Evolutionary conservation across 2,329 filamentous ascomycete genomes (phyloP).

Genomic region (Colletotrichum siamense): DNA sequence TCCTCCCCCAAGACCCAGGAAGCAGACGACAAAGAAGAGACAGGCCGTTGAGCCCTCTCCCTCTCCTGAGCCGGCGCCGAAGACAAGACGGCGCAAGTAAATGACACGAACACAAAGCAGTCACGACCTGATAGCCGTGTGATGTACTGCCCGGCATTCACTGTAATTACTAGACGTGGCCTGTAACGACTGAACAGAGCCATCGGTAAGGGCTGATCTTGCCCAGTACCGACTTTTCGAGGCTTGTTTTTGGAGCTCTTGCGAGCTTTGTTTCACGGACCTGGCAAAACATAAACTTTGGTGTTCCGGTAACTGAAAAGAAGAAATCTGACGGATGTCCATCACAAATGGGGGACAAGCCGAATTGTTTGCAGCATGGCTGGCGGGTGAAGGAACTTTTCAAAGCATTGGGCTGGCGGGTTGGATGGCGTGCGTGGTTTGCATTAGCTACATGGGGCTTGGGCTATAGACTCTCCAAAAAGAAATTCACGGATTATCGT

Average conservation of each 20-base stretch:
- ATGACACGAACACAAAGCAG: background rate
- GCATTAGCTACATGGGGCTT: background rate
- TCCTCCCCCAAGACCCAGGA: conserved; percentile 54
- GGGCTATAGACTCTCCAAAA: conserved; percentile 13
- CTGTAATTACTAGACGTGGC: conserved; percentile 11
- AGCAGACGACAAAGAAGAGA: conserved; percentile 55
- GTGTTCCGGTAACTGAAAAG: background rate
- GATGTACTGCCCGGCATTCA: background rate
- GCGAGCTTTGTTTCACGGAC: background rate
- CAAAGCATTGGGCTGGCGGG: background rate
- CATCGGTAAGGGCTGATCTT: background rate
- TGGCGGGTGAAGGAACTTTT: background rate
- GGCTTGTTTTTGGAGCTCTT: background rate
- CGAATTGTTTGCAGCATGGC: background rate
- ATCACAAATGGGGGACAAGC: background rate
- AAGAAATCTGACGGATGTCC: background rate
- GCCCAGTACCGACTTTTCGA: background rate
- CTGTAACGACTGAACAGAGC: background rate
- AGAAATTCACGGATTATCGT: background rate
- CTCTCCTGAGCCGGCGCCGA: conserved; percentile 26
- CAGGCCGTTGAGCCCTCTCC: conserved; percentile 38
- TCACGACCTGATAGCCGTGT: background rate
- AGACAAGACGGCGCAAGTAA: conserved; percentile 26
- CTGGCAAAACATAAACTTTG: background rate
- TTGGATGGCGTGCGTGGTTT: background rate